Percentiles rank a stretch among this genome's conserved stretches.
Conservation (phyloP, 768 basidiomycete species). For the Daedaleopsis nitida region DNA sequence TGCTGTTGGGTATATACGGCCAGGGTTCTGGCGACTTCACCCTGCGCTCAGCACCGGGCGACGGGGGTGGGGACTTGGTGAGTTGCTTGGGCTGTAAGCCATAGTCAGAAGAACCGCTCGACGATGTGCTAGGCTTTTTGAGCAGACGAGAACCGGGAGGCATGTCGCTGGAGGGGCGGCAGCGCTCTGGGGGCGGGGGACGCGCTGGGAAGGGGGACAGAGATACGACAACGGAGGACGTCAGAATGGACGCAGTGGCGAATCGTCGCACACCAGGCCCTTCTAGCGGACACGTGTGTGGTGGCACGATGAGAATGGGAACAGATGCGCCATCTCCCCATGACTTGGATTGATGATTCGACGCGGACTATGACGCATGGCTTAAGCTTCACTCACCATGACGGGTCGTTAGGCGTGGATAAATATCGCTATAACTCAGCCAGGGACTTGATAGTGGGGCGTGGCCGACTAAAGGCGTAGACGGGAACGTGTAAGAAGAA, state of each 20-base stretch:
- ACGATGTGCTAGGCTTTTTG: constrained; percentile 38
- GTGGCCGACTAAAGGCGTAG: neutral
- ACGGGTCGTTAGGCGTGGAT: constrained; percentile 15
- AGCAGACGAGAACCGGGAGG: constrained; percentile 45
- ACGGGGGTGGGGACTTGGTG: constrained; percentile 45
- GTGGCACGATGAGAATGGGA: constrained; percentile 5
- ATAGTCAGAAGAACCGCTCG: constrained; percentile 29
- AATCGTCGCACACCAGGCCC: constrained; percentile 15
- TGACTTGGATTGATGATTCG: constrained; percentile 16
- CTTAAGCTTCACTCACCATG: constrained; percentile 22
- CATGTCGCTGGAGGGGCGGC: constrained; percentile 38
- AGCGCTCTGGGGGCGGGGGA: constrained; percentile 17
- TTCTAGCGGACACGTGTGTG: constrained; percentile 28
- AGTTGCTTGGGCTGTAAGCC: constrained; percentile 27
- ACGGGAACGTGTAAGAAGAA: neutral
- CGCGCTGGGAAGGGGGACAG: constrained; percentile 16
- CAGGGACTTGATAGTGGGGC: neutral
- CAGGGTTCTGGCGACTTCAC: constrained; percentile 55
- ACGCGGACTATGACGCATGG: constrained; percentile 14
- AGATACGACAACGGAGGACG: constrained; percentile 6
- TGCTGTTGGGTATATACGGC: constrained; percentile 66
- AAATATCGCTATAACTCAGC: constrained; percentile 18
- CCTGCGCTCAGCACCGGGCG: constrained; percentile 49
- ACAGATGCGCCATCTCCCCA: constrained; percentile 14
- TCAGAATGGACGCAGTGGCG: constrained; percentile 3